Percentiles rank a stretch among this genome's conserved stretches.
Evolutionary conservation across 768 basidiomycete genomes (phyloP).

Genomic region (Lepiota venenata): DNA sequence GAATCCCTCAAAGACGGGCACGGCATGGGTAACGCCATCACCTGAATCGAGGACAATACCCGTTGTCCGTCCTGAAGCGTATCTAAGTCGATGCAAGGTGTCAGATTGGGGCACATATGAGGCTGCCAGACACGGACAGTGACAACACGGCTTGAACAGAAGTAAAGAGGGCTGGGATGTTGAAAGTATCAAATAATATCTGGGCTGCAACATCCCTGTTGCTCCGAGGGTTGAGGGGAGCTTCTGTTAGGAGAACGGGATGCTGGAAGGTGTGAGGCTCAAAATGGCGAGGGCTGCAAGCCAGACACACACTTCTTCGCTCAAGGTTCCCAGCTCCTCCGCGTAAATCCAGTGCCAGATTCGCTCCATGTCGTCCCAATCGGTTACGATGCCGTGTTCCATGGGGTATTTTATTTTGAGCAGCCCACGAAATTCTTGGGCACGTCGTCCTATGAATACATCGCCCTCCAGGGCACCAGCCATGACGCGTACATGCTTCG

Average conservation of each 20-base stretch:
- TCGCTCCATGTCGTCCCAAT: conserved; percentile 99
- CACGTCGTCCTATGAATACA: conserved; percentile 91
- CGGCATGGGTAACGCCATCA: conserved; percentile 97
- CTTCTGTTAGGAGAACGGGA: conserved; percentile 95
- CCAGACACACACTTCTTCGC: conserved; percentile 76
- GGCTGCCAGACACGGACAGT: conserved; percentile 53
- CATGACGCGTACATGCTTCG: conserved; percentile 98
- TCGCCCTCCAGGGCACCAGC: conserved; percentile 96
- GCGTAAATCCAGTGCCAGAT: conserved; percentile 99
- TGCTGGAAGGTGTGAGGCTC: conserved; percentile 52
- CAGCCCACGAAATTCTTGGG: conserved; percentile 93
- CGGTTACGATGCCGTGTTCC: conserved; percentile 98
- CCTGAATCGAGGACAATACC: conserved; percentile 99
- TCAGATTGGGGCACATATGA: conserved; percentile 12
- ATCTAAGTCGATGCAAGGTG: conserved; percentile 46
- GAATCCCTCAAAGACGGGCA: conserved; percentile 98
- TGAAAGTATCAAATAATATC: conserved; percentile 99
- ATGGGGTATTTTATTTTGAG: conserved; percentile 99
- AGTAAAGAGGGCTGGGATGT: conserved; percentile 95
- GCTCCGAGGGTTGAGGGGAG: conserved; percentile 92
- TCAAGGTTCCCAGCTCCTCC: conserved; percentile 91
- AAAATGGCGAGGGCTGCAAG: conserved; percentile 12
- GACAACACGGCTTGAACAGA: conserved; percentile 97
- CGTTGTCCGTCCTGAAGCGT: conserved; percentile 96
- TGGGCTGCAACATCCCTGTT: conserved; percentile 97